Evolutionary conservation across 2,329 filamentous ascomycete genomes (phyloP).

Genomic region (Penicillium digitatum): DNA sequence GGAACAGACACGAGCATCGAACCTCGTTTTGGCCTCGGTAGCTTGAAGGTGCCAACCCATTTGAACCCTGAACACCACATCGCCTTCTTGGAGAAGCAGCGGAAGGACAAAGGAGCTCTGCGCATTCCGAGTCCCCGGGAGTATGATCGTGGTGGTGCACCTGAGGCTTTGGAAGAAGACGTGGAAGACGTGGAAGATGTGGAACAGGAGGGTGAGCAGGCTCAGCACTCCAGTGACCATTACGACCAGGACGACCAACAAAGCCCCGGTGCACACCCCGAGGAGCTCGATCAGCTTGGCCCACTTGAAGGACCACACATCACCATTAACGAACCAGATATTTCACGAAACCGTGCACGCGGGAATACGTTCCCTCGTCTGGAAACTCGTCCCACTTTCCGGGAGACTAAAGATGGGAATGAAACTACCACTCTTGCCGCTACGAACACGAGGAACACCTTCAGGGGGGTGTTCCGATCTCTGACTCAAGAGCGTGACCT

Average conservation of each 20-base stretch:
- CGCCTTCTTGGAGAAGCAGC: slow-evolving; percentile 79
- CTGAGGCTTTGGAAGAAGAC: slow-evolving; percentile 54
- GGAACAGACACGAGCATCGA: slow-evolving; percentile 10
- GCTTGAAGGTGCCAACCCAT: slow-evolving; percentile 51
- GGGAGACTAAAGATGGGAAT: slow-evolving; percentile 30
- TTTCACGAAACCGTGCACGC: slow-evolving; percentile 33
- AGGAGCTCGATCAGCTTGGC: slow-evolving; percentile 22
- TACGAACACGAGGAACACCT: slow-evolving; percentile 28
- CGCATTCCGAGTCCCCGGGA: slow-evolving; percentile 90
- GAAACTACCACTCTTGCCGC: slow-evolving; percentile 25
- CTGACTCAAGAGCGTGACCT: slow-evolving; percentile 36
- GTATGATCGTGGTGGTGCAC: slow-evolving; percentile 75
- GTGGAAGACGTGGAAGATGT: slow-evolving; percentile 47
- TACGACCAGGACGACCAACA: slow-evolving; percentile 14
- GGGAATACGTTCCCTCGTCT: slow-evolving; percentile 39
- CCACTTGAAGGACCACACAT: slow-evolving; percentile 41
- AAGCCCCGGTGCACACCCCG: slow-evolving; percentile 6
- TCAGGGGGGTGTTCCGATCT: slow-evolving; percentile 35
- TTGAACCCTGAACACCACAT: slow-evolving; percentile 73
- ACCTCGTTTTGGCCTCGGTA: slow-evolving; percentile 50
- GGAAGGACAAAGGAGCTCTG: slow-evolving; percentile 69
- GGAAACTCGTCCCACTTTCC: slow-evolving; percentile 35
- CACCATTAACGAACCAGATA: slow-evolving; percentile 47
- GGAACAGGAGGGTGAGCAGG: slow-evolving; percentile 29
- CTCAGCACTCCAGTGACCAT: slow-evolving; percentile 23